Evolutionary conservation across 2,329 filamentous ascomycete species (phyloP).

Genomic region (Emmonsiellopsis sp.): DNA sequence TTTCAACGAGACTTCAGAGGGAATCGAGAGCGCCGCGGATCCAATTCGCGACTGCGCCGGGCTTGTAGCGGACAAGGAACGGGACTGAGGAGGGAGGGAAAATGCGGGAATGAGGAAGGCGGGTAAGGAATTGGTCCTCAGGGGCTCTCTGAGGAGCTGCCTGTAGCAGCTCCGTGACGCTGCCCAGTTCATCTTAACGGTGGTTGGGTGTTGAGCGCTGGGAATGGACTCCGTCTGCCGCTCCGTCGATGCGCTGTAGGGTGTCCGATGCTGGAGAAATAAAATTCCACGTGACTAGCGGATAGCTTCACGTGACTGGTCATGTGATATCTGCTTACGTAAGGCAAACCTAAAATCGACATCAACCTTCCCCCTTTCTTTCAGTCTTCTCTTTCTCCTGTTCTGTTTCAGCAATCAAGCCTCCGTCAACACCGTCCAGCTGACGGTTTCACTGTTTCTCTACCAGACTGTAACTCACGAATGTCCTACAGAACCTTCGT

Average conservation of each 20-base stretch:
- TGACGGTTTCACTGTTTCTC: too few species aligned
- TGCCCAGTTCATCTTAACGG: slow-evolving; percentile 53
- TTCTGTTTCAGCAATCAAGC: too few species aligned
- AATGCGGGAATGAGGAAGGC: slow-evolving; percentile 67
- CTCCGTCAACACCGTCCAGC: too few species aligned
- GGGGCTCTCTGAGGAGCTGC: slow-evolving; percentile 43
- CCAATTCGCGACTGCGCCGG: slow-evolving; percentile 73
- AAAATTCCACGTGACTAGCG: neutral
- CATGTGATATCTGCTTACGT: neutral
- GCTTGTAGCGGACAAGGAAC: slow-evolving; percentile 64
- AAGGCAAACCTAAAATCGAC: neutral
- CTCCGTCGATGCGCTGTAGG: slow-evolving; percentile 5
- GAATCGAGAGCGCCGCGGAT: slow-evolving; percentile 67
- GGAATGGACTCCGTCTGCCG: neutral
- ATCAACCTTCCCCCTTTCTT: neutral
- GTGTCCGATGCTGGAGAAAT: neutral
- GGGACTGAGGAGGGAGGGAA: slow-evolving; percentile 34
- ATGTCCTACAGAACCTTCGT: too few species aligned
- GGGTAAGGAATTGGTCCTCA: slow-evolving; percentile 50
- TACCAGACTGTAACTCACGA: too few species aligned
- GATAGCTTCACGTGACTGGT: neutral
- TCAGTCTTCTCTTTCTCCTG: too few species aligned
- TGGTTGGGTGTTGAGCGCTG: slow-evolving; percentile 4
- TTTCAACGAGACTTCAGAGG: slow-evolving; percentile 69
- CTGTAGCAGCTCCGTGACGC: slow-evolving; percentile 53